Base-by-base conservation (phyloP, 306 rosid species). In the Vachellia collinsii region DNA sequence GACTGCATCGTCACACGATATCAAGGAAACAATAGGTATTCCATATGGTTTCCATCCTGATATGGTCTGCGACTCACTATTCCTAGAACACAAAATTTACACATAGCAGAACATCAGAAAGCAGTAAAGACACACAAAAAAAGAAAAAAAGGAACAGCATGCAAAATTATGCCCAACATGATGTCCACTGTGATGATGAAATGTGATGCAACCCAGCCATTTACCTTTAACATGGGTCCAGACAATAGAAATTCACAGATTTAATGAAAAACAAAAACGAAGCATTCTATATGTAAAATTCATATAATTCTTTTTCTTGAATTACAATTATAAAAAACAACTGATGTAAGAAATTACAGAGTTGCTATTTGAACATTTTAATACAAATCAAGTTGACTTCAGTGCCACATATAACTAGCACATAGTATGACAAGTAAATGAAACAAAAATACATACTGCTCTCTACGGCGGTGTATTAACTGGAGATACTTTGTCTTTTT, bases 41-140 rank as follows among this genome's bases (percentile, higher is more conserved):
- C 97, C 98, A 77, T 72, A 91, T 3, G 96, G 92, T 81, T 88
- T 86, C 96, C 97, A 94, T 75, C 97, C 98, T 22, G 98, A 94
- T 51, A 84, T 68, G 54, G 80, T 70, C 58, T 86, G 92, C 2
- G 90, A 84, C 83, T 88, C 90, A 67, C 88, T 89, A 51, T 78
- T 81, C 90, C 97, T 94, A 81, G 67, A 14, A 64, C 66, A 84
- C 41, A 79, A 77, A 70, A 68, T 77, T 68, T 44, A 77, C 47
- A 64, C 14, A 42, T 38, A 70, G 59, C 34, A 78, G 38, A 66
- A 62, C 41, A 44, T 84, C 70, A 71, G 62, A 36, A 81, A 75
- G 61, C 72, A 48, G 69, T 37, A 16, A 63, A 59, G 75, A 76
- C 19, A 51, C 66, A 48, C 34, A 29, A 29, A 29, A 29, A 29